Base-by-base conservation (phyloP, 208 protist genomes). In the Porcisia hertigi region DNA sequence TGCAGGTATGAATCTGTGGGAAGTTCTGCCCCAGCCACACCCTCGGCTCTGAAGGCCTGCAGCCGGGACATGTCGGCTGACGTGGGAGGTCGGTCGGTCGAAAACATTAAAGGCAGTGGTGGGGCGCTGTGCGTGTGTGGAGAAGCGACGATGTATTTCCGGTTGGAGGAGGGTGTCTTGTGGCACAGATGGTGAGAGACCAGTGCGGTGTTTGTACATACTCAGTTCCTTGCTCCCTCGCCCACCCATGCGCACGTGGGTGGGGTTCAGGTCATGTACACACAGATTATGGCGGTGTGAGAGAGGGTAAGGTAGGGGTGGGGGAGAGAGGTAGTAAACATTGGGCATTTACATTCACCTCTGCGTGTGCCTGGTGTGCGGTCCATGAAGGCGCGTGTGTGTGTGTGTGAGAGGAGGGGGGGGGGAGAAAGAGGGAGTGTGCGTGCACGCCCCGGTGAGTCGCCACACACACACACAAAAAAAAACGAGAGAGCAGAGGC, bases 51-150 rank as follows among this genome's bases (percentile, higher is more conserved):
- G 66, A 75, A 79, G 30, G 70, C 74, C 34, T 72, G 57, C 57
- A 83, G 54, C 4, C 59, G 79, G 25, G 62, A 70, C 45, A 83
- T 55, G 20, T 73, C 75, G 36, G 69, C 63, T 25, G 63, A 2
- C 57, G 67, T 73, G 25, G 77, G 77, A 3, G 39, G 54, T 45
- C 66, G 41, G 39, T 82, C 52, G 0, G 59, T 70, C 20, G 77
- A 69, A 36, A 82, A 82, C 77, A 82, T 80, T 43, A 8, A 52
- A 67, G 63, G 41, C 20, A 49, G 12, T 58, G 25, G 43, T 45
- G n/a, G 57, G 59, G 12, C 54, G 6, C 34, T 34, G 25, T n/a
- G 25, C 12, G 60, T 65, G 20, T 65, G 34, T 18, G 41, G 25
- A n/a, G 47, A 2, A n/a, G 49, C n/a, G 66, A 69, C n/a, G n/a